Evolutionary conservation across 495 filamentous ascomycete genomes (phyloP), one percentile per base, ranked within the genome.

Genomic region (Xylaria castorea): DNA sequence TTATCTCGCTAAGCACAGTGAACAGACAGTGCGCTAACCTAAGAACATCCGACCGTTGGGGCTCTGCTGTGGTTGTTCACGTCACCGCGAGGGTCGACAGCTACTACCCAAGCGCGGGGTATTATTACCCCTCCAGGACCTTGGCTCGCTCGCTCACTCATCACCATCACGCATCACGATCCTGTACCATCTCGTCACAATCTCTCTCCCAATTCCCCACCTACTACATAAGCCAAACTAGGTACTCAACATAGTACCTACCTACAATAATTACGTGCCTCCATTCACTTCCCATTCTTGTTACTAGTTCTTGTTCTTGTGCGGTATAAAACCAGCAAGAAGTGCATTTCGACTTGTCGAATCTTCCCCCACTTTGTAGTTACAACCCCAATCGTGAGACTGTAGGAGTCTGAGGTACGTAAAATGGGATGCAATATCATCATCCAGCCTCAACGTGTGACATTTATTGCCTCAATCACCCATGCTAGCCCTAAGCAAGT

Each of bases 391-490:
- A 57, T 57, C 50, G 66, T 57, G 66, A 68, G 66, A 68, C 50
- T 27, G 32, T 57, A 55, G 66, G 50, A 68, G 11, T 36, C 36
- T 22, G 48, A 68, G 66, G 66, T 68, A 68, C 30, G 66, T 68
- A 34, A 14, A 55, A 55, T 22, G 2, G 11, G n/a, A 57, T 34
- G 27, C 22, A 64, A 44, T 5, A 36, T n/a, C 50, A n/a, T 55
- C 34, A 46, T 53, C 9, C 50, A 57, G 30, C 27, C 42, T 18
- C 20, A 18, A 46, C 6, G 42, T 57, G 66, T 18, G 12, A 46
- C 68, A 67, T 66, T 72, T 68, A 48, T 67, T 68, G 40, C 58
- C 61, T 66, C 30, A 60, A 55, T 50, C 70, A 18, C 44, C 40
- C 61, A 46, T 67, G 34, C 18, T n/a, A 27, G 12, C 14, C n/a